A percentile compares a stretch with the other conserved stretches of the same genome.
Conservation (phyloP, 441 rosid species). For the Kokia cookei region DNA sequence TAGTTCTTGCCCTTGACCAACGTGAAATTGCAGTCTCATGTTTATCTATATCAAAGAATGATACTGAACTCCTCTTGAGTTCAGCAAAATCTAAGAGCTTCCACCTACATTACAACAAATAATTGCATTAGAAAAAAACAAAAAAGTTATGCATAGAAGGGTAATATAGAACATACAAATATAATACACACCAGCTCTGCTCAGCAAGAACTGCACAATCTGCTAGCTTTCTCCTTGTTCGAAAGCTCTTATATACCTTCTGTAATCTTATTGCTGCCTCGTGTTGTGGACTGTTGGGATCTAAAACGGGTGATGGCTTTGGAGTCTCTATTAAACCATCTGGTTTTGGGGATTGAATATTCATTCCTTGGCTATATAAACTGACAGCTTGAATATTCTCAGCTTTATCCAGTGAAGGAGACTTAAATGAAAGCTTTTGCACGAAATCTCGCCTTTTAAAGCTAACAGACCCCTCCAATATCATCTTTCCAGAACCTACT, state of each 20-base stretch:
- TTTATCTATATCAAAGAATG: slow-evolving; percentile 86
- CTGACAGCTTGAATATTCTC: background rate
- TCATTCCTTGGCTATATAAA: slow-evolving; percentile 12
- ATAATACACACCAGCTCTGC: slow-evolving; percentile 71
- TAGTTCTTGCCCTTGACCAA: slow-evolving; percentile 94
- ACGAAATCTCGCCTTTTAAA: slow-evolving; percentile 53
- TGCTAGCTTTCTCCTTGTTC: slow-evolving; percentile 89
- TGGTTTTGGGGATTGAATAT: slow-evolving; percentile 5
- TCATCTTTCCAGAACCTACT: slow-evolving; percentile 54
- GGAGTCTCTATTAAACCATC: background rate
- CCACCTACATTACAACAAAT: slow-evolving; percentile 56
- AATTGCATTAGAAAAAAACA: slow-evolving; percentile 7
- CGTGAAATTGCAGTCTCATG: slow-evolving; percentile 90
- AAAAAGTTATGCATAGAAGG: background rate
- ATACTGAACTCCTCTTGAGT: slow-evolving; percentile 83
- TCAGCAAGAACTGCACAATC: slow-evolving; percentile 91
- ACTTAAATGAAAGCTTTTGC: slow-evolving; percentile 39
- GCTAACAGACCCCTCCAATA: slow-evolving; percentile 60
- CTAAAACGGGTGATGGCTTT: slow-evolving; percentile 20
- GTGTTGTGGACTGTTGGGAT: slow-evolving; percentile 45
- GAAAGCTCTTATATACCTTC: slow-evolving; percentile 88
- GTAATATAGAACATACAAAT: background rate
- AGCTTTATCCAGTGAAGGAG: slow-evolving; percentile 23
- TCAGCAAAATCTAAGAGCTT: slow-evolving; percentile 92
- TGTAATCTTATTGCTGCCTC: slow-evolving; percentile 76